phyloP scores from a whole-genome alignment of 2,329 filamentous ascomycete genomes.

The Colletotrichum sp. region DNA sequence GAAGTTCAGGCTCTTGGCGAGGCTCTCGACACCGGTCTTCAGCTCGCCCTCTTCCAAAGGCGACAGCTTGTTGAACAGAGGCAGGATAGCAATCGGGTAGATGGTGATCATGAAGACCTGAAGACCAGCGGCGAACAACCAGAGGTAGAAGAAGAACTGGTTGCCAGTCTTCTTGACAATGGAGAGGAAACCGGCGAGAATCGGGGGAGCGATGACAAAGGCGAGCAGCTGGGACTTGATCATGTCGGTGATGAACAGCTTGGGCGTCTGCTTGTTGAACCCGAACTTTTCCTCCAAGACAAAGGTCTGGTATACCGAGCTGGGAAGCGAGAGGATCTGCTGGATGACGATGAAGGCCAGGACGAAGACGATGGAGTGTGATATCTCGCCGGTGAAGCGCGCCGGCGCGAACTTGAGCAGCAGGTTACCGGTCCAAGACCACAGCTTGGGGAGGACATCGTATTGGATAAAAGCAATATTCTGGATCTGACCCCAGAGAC shows the following conservation, averaged over 20 bases:
- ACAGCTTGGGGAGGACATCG: slow-evolving; percentile 89
- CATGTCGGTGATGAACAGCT: slow-evolving; percentile 87
- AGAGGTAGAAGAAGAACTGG: slow-evolving; percentile 97
- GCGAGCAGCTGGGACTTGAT: slow-evolving; percentile 88
- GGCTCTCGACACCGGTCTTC: slow-evolving; percentile 84
- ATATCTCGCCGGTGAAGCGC: slow-evolving; percentile 88
- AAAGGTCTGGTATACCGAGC: slow-evolving; percentile 91
- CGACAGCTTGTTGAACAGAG: slow-evolving; percentile 97
- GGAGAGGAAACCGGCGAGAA: slow-evolving; percentile 89
- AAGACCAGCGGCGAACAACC: slow-evolving; percentile 87
- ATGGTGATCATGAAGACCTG: slow-evolving; percentile 96
- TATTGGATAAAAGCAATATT: slow-evolving; percentile 89
- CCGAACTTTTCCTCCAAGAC: slow-evolving; percentile 96
- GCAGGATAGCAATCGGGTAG: slow-evolving; percentile 92
- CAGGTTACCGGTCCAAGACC: slow-evolving; percentile 79
- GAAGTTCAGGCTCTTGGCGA: slow-evolving; percentile 86
- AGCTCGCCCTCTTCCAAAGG: slow-evolving; percentile 86
- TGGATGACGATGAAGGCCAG: slow-evolving; percentile 85
- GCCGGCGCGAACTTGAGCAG: slow-evolving; percentile 77
- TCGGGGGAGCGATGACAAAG: slow-evolving; percentile 80
- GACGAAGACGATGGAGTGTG: slow-evolving; percentile 91
- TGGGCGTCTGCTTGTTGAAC: slow-evolving; percentile 97
- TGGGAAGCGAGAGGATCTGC: slow-evolving; percentile 79
- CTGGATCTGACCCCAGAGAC: slow-evolving; percentile 85
- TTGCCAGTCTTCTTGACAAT: slow-evolving; percentile 95